These are phyloP conservation scores for Aspergillus sp. DNA, from an alignment of 2,329 filamentous ascomycete genomes.

Conservation along the genomic window DNA sequence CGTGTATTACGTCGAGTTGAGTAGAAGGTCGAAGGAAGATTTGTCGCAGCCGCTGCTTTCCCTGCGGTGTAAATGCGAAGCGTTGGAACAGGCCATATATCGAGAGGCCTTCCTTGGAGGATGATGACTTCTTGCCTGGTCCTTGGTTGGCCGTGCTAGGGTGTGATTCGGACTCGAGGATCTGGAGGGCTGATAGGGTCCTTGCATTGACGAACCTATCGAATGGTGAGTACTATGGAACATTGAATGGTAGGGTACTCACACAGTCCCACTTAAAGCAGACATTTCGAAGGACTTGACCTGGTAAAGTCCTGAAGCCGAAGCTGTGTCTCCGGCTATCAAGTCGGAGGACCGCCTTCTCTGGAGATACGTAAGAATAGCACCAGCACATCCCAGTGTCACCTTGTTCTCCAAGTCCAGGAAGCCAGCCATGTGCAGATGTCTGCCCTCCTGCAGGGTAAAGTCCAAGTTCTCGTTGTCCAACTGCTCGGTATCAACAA, in stretches of 20 bases:
- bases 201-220: constrained; percentile 80
- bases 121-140: constrained; percentile 62
- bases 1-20: constrained; percentile 68
- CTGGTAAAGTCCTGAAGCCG: constrained; percentile 60
- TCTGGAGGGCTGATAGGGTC: constrained; percentile 80
- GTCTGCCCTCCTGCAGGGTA: constrained; percentile 63
- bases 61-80: constrained; percentile 77
- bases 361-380: constrained; percentile 77
- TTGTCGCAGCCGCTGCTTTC: constrained; percentile 73
- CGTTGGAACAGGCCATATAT: constrained; percentile 81
- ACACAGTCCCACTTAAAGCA: constrained; percentile 67
- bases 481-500: constrained; percentile 48
- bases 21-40: constrained; percentile 79
- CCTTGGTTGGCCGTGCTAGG: constrained; percentile 80
- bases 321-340: constrained; percentile 62
- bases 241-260: constrained; percentile 24
- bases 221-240: constrained; percentile 26
- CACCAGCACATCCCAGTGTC: constrained; percentile 85
- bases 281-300: constrained; percentile 75
- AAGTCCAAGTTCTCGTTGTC: constrained; percentile 48
- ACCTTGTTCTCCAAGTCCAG: constrained; percentile 75
- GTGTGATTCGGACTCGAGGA: constrained; percentile 80
- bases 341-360: constrained; percentile 68
- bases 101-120: constrained; percentile 79
- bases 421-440: constrained; percentile 70